phyloP scores from a whole-genome alignment of 208 protist genomes.

The Crithidia expoeki region DNA sequence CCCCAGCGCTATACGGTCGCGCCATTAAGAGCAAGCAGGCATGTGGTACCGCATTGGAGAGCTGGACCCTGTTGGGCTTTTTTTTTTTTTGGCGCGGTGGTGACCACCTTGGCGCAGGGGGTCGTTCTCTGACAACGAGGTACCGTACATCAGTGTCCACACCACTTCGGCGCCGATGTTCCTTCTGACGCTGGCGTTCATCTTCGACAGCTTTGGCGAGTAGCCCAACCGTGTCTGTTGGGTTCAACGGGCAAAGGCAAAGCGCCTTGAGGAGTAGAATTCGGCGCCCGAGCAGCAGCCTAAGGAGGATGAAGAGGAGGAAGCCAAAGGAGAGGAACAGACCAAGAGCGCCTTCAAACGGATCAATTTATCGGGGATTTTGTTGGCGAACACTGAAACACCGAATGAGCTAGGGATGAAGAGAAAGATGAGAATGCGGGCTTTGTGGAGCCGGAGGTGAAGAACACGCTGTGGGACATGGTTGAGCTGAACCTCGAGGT shows the following conservation, averaged over 20 bases:
- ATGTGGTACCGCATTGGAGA: conserved; percentile 50
- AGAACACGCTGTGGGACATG: conserved; percentile 19
- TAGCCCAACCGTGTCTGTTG: conserved; percentile 44
- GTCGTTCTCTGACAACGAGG: conserved; percentile 50
- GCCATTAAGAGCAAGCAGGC: conserved; percentile 45
- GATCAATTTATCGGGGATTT: too few relatives aligned
- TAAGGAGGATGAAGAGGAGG: not conserved
- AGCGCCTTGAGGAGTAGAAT: conserved; percentile 17
- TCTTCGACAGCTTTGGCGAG: conserved; percentile 70
- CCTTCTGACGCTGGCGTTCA: conserved; percentile 41
- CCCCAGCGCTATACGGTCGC: conserved; percentile 67
- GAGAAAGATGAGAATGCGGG: conserved; percentile 7
- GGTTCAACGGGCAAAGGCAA: conserved; percentile 33
- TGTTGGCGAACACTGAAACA: too few relatives aligned
- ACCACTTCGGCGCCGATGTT: conserved; percentile 47
- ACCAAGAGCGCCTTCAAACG: too few relatives aligned
- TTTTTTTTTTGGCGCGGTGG: conserved; percentile 25
- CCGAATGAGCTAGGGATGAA: too few relatives aligned
- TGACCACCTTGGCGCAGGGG: conserved; percentile 49
- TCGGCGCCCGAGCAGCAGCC: conserved; percentile 13
- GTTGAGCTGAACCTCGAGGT: conserved; percentile 41
- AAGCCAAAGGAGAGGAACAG: not conserved
- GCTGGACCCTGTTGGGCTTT: conserved; percentile 71
- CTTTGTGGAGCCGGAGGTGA: conserved; percentile 30
- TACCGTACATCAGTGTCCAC: conserved; percentile 43